Conservation (phyloP, 2,329 filamentous ascomycete species). For the Diaporthe sp. region DNA sequence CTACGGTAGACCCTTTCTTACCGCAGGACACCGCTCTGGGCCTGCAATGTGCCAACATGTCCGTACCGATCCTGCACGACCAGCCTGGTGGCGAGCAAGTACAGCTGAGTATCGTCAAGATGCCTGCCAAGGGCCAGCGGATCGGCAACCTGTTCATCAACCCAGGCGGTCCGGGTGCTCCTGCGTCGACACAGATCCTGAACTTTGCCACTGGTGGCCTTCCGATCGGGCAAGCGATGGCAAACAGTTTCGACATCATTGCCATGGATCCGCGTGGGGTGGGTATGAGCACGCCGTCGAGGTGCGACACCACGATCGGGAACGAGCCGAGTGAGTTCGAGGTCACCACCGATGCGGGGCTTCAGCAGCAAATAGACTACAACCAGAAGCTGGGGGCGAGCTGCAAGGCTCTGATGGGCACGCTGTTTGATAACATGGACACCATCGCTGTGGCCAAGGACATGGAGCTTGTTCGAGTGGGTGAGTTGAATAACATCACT, state of each 20-base stretch:
- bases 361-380: constrained; percentile 52
- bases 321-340: constrained; percentile 53
- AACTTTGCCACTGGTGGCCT: constrained; percentile 23
- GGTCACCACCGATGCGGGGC: constrained; percentile 54
- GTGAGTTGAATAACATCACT: background rate
- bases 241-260: constrained; percentile 56
- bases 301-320: constrained; percentile 54
- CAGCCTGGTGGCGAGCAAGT: constrained; percentile 27
- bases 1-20: constrained; percentile 19
- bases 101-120: constrained; percentile 27
- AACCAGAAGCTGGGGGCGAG: constrained; percentile 56
- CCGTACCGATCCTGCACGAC: constrained; percentile 26
- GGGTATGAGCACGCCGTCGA: constrained; percentile 54
- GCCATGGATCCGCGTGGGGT: constrained; percentile 59
- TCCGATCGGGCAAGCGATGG: constrained; percentile 24
- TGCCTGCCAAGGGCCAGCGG: constrained; percentile 33
- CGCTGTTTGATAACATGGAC: constrained; percentile 57
- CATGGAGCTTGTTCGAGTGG: constrained; percentile 47
- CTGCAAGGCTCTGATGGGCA: constrained; percentile 55
- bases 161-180: constrained; percentile 55
- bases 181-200: constrained; percentile 47
- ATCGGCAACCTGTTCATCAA: constrained; percentile 57
- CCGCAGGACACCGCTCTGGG: constrained; percentile 11
- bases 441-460: constrained; percentile 53
- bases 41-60: constrained; percentile 16